Evolutionary conservation across 2,329 filamentous ascomycete genomes (phyloP), one percentile per base, ranked within the genome.

Genomic region (Penicillium sp.): DNA sequence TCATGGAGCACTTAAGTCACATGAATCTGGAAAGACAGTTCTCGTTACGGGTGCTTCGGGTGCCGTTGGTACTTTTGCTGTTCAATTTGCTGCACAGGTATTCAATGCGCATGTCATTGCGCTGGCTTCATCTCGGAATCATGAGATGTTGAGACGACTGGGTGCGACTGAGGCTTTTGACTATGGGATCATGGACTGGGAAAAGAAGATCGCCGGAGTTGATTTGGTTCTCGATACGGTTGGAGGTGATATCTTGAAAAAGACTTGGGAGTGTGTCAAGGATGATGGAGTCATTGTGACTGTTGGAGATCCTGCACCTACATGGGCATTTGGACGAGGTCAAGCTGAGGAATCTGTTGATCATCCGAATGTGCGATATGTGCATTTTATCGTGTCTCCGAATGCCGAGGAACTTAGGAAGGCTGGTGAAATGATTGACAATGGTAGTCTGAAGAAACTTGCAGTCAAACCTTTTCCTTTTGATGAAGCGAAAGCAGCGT

Each of bases 151-250:
- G 21, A 45, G 31, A 16, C 11, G 16, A 11, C 22, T 56, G 5
- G 53, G 53, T 8, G 53, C 53, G 16, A 16, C 33, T 48, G 53
- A 56, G 26, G 33, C 35, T 9, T 19, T 52, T 7, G 53, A 56
- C 33, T 56, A 56, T 26, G 39, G 47, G 1, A n/a, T 19, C 11
- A 11, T 13, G 1, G 48, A 41, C 2, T 57, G 49, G 49, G 55
- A 53, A 24, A 49, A 19, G 10, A 19, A 39, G 3, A 16, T 57
- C 9, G 3, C 27, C 5, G 39, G 24, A 0, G 43, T 68, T 0
- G 56, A 74, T 43, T 60, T 65, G 0, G 67, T 74, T 2, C 60
- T 75, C 14, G 73, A 75, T 49, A 70, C 70, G 0, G 73, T 68
- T 5, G 72, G 73, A 0, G 63, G 65, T 1, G 59, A 64, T 6